Base-by-base conservation (phyloP, 179 eudicot species). In the Heliamphora pulchella region DNA sequence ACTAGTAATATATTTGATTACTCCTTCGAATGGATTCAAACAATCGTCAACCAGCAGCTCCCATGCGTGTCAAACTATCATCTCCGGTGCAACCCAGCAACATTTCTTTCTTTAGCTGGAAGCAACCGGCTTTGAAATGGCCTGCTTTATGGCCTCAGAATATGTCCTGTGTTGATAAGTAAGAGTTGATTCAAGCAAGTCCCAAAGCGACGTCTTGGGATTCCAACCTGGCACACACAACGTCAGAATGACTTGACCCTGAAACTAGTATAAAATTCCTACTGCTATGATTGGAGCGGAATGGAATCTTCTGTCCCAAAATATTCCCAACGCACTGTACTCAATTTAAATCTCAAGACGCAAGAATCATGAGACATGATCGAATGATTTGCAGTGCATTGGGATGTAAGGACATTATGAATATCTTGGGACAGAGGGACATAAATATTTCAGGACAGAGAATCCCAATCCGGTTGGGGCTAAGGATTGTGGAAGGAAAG, bases 111-210 rank as follows among this genome's bases (percentile, higher is more conserved):
- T 50, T 82, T 47, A 88, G 62, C 80, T 82, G 68, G 91, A 85
- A 76, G 97, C 94, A 78, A 85, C 59, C 57, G 98, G 90, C 77
- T 93, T 91, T 48, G 96, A 90, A 76, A 87, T 83, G 51, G 90
- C 88, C 84, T 88, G 87, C 87, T 91, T 93, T 76, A 94, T 75
- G 11, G 98, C 98, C 85, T 91, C 91, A 9, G 98, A 94, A 59
- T 94, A 94, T 51, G 98, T 93, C 93, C 91, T 87, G 84, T 94
- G 98, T 80, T 94, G 98, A 83, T 94, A 94, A 1, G 98, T 94
- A 51, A 94, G 96, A 77, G 98, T 94, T 1, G 98, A 93, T 72
- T 94, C 98, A 43, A 94, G 98, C 91, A 94, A 86, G 86, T 94
- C 97, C 94, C 96, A 94, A 2, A 94, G 93, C 6, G 98, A 93